Conservation (phyloP, 2,329 filamentous ascomycete species). For the Didymella arachidicola region DNA sequence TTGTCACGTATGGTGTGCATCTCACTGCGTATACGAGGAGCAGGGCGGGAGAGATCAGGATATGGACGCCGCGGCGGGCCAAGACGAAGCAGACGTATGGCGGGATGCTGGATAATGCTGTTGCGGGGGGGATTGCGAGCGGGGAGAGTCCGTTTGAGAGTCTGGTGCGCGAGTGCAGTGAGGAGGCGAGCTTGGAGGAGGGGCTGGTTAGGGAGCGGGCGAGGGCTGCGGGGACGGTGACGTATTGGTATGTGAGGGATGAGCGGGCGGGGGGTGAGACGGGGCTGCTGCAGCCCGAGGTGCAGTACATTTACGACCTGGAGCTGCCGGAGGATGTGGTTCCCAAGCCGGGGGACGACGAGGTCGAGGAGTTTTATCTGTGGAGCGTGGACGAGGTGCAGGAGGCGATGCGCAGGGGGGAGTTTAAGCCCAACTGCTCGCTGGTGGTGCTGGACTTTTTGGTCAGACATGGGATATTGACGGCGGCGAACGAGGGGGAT, state of each 20-base stretch:
- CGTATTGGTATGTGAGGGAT: slow-evolving; percentile 85
- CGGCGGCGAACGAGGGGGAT: slow-evolving; percentile 77
- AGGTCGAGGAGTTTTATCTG: slow-evolving; percentile 85
- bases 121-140: slow-evolving; percentile 83
- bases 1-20: slow-evolving; percentile 56
- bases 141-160: slow-evolving; percentile 83
- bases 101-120: slow-evolving; percentile 93
- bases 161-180: slow-evolving; percentile 82
- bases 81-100: slow-evolving; percentile 84
- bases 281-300: slow-evolving; percentile 86
- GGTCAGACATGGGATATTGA: slow-evolving; percentile 82
- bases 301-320: slow-evolving; percentile 90
- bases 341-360: slow-evolving; percentile 82
- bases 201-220: slow-evolving; percentile 69
- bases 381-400: slow-evolving; percentile 79
- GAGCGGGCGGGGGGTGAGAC: slow-evolving; percentile 79
- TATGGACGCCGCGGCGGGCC: slow-evolving; percentile 86
- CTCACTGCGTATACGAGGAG: slow-evolving; percentile 50
- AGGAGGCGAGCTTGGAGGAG: slow-evolving; percentile 84
- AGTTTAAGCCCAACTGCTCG: slow-evolving; percentile 94
- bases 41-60: slow-evolving; percentile 66
- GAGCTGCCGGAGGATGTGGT: slow-evolving; percentile 73
- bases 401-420: slow-evolving; percentile 70
- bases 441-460: slow-evolving; percentile 89
- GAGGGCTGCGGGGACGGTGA: slow-evolving; percentile 72